Conservation (phyloP, 345 rosid species). For the Heritiera littoralis region DNA sequence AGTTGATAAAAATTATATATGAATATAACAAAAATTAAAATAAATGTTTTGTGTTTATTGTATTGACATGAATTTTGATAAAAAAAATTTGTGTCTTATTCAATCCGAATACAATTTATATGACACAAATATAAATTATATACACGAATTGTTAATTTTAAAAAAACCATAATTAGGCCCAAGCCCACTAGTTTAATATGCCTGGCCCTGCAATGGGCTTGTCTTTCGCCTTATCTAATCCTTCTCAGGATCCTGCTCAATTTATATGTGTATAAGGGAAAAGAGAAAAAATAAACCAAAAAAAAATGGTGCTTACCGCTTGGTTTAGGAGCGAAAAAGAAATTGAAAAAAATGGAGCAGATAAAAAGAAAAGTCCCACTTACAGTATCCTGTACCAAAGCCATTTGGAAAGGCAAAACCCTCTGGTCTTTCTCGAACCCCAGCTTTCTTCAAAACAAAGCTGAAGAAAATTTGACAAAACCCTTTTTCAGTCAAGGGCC, state of each 20-base stretch:
- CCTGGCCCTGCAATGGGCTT: neutral
- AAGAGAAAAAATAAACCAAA: no score
- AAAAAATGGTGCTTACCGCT: neutral
- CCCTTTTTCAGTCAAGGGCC: neutral
- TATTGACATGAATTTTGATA: no score
- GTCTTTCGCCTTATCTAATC: neutral
- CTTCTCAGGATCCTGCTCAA: neutral
- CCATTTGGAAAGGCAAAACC: conserved; percentile 28
- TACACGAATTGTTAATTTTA: no score
- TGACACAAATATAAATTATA: no score
- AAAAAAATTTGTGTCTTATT: no score
- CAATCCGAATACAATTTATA: no score
- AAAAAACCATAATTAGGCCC: no score
- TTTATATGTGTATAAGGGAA: neutral
- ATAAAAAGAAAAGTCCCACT: conserved; percentile 19
- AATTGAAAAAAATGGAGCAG: conserved; percentile 32
- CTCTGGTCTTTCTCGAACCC: conserved; percentile 5
- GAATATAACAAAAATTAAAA: no score
- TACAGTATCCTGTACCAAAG: conserved; percentile 17
- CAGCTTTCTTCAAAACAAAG: neutral
- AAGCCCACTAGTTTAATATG: neutral
- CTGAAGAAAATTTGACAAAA: neutral
- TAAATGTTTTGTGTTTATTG: no score
- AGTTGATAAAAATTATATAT: no score
- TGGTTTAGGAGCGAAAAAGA: conserved; percentile 26